Evolutionary conservation across 225 moss, liverwort and hornwort genomes (phyloP), one percentile per base, ranked within the genome.

Genomic region (Takakia lepidozioides): DNA sequence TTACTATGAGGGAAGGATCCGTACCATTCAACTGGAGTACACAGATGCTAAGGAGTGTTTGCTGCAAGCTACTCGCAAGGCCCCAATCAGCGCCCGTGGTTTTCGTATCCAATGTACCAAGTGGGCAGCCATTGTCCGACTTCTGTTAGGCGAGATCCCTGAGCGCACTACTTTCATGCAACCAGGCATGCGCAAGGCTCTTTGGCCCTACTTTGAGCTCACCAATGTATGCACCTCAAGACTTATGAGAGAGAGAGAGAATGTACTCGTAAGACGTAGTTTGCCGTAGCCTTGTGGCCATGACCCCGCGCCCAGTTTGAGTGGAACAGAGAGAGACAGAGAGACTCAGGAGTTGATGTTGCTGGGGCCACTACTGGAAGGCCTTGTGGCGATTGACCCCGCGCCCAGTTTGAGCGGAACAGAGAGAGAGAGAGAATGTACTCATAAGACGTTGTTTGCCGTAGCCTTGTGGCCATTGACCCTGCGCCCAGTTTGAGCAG

Each of bases 81-180:
- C 93, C 26, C 93, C 93, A 19, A 56, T 71, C 44, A 83, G 85
- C 54, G 93, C 93, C 14, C 81, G 93, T 41, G 93, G 93, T 27
- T 93, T 93, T 35, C 73, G 86, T 47, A 93, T 93, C 64, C 93
- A 89, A 51, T 93, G 93, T 71, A 93, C 88, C 17, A 89, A 93
- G 61, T 93, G 93, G 93, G 93, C 88, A 51, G 88, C 85, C 32
- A 86, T 93, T 60, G 93, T 93, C 8, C 85, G 93, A 49, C 79
- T 93, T 46, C 81, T 93, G 21, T 72, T 93, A 37, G 93, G 93
- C 49, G 93, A 93, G 83, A 93, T 93, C 56, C 93, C 93, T 43
- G 93, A 93, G 59, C 83, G 93, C 27, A 93, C 88, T 38, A 93
- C 93, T 32, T 93, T 93, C 57, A 93, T 93, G 93, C 88, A 88